A percentile compares a stretch with the other conserved stretches of the same genome.
These are phyloP conservation scores for Acanthamoeba healyi DNA, from an alignment of 208 protist genomes.

Conservation along the genomic window DNA sequence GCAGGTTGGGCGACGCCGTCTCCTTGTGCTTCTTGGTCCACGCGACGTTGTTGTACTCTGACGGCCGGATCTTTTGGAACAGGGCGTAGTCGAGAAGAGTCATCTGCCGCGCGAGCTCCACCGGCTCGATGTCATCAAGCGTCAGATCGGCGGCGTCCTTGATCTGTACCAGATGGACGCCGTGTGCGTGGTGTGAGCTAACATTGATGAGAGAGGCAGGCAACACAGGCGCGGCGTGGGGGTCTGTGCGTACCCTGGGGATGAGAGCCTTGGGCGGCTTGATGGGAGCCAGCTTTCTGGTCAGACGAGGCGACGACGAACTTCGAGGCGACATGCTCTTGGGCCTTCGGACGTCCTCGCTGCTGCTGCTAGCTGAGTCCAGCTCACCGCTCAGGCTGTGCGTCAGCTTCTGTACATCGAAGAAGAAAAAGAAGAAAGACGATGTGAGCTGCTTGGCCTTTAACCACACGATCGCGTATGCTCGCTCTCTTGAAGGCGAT, in stretches of 20 bases:
- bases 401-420: background rate
- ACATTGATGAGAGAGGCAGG: too few species aligned
- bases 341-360: background rate
- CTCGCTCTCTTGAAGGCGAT: too few species aligned
- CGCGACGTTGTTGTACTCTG: background rate
- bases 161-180: background rate
- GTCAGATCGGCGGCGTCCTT: background rate
- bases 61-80: slow-evolving; percentile 6
- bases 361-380: background rate
- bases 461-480: too few species aligned
- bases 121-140: slow-evolving; percentile 15
- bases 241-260: too few species aligned
- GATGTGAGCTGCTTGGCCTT: too few species aligned
- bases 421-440: too few species aligned
- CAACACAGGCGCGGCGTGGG: too few species aligned
- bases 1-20: background rate
- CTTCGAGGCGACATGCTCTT: background rate
- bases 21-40: slow-evolving; percentile 34
- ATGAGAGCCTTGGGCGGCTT: background rate
- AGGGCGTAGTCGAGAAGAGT: background rate
- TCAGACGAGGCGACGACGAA: background rate
- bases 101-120: slow-evolving; percentile 40
- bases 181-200: background rate
- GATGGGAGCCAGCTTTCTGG: background rate
- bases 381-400: background rate